Conservation (phyloP, 192 early-diverging fungal genomes). For the Coemansia sp. region DNA sequence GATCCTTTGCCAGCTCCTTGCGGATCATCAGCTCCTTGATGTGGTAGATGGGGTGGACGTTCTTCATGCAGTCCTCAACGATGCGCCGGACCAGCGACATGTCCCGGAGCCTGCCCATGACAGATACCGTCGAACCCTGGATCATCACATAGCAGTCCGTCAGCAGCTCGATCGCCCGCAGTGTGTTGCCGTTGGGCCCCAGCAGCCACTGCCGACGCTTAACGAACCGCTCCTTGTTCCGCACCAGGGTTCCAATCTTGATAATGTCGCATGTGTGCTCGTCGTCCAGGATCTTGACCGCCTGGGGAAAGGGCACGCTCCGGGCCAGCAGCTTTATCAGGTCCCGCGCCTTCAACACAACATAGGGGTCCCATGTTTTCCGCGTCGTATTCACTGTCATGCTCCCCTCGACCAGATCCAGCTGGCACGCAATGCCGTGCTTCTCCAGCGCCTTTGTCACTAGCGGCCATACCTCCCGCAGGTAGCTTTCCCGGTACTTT, state of each 20-base stretch:
- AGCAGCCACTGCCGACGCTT: slow-evolving; percentile 92
- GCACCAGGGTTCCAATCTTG: slow-evolving; percentile 92
- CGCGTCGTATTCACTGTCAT: slow-evolving; percentile 98
- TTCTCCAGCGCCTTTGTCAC: slow-evolving; percentile 76
- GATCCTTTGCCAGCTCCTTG: slow-evolving; percentile 94
- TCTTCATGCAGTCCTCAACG: slow-evolving; percentile 96
- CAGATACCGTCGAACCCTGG: slow-evolving; percentile 95
- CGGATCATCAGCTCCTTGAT: slow-evolving; percentile 99
- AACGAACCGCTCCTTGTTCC: slow-evolving; percentile 97
- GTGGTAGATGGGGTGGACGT: slow-evolving; percentile 98
- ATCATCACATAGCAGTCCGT: slow-evolving; percentile 96
- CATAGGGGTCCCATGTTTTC: slow-evolving; percentile 93
- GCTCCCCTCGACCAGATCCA: slow-evolving; percentile 93
- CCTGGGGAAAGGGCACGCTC: slow-evolving; percentile 90
- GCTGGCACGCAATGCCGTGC: slow-evolving; percentile 79
- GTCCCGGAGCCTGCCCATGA: slow-evolving; percentile 87
- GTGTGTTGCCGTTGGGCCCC: slow-evolving; percentile 92
- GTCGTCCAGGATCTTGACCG: slow-evolving; percentile 90
- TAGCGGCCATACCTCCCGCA: slow-evolving; percentile 87
- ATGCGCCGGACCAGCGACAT: slow-evolving; percentile 84
- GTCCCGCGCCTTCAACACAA: slow-evolving; percentile 90
- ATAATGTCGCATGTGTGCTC: slow-evolving; percentile 88
- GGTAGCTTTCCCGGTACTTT: slow-evolving; percentile 94
- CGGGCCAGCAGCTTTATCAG: slow-evolving; percentile 90
- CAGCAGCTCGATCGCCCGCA: slow-evolving; percentile 94